These are phyloP conservation scores for Coemansia sp. DNA, from an alignment of 192 early-diverging fungal species.

Conservation along the genomic window DNA sequence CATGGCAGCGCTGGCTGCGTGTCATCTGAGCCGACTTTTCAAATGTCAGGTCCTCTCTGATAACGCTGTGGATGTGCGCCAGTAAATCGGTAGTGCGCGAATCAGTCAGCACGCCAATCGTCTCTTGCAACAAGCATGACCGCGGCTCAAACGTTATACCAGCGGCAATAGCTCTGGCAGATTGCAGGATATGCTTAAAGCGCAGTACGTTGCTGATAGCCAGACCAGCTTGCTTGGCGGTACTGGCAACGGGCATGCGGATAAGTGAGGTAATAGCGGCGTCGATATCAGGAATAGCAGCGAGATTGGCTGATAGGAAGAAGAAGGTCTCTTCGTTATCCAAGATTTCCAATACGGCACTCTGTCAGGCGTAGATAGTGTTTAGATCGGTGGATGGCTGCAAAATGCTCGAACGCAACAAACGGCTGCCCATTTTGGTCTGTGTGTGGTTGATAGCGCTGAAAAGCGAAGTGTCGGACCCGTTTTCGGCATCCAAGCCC, in stretches of 20 bases:
- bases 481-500: constrained; percentile 16
- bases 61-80: constrained; percentile 61
- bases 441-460: constrained; percentile 39
- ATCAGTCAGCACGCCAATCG: constrained; percentile 54
- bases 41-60: constrained; percentile 70
- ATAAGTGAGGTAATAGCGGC: constrained; percentile 59
- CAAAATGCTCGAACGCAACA: constrained; percentile 76
- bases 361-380: constrained; percentile 43
- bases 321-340: constrained; percentile 59
- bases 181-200: constrained; percentile 69
- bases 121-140: constrained; percentile 56
- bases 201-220: constrained; percentile 70
- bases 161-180: constrained; percentile 46
- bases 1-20: constrained; percentile 85
- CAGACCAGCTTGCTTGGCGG: constrained; percentile 62
- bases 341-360: constrained; percentile 41
- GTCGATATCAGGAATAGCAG: constrained; percentile 60
- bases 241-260: constrained; percentile 53
- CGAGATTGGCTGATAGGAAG: constrained; percentile 50
- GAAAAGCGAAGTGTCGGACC: constrained; percentile 20
- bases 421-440: constrained; percentile 55
- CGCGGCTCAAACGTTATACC: constrained; percentile 26
- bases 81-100: constrained; percentile 40
- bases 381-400: constrained; percentile 62
- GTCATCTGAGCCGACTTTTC: constrained; percentile 77